These are phyloP conservation scores for Pseudocercospora crystallina DNA, from an alignment of 2,329 filamentous ascomycete genomes.

Conservation along the genomic window DNA sequence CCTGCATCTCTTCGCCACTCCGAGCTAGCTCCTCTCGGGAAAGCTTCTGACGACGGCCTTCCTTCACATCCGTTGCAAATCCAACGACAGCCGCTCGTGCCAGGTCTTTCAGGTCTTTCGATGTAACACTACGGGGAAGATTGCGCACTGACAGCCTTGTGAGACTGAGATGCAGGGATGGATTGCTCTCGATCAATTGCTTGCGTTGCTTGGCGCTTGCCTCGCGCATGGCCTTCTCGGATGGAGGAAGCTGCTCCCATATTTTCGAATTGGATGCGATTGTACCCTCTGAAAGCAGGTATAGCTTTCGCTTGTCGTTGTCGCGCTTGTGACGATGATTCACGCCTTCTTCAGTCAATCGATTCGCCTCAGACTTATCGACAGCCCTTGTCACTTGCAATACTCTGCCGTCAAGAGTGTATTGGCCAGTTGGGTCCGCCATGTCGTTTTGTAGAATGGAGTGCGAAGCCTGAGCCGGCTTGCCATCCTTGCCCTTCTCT, in stretches of 20 bases:
- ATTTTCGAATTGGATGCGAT: constrained; percentile 75
- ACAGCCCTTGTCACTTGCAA: constrained; percentile 84
- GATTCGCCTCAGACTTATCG: constrained; percentile 74
- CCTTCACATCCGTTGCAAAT: constrained; percentile 87
- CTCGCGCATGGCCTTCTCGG: constrained; percentile 85
- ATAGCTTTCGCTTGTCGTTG: constrained; percentile 87
- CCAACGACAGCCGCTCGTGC: constrained; percentile 91
- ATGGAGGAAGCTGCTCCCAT: constrained; percentile 71
- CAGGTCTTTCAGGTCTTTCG: constrained; percentile 86
- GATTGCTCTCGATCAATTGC: constrained; percentile 86
- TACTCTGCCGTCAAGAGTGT: constrained; percentile 87
- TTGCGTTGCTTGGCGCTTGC: constrained; percentile 84
- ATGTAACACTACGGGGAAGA: constrained; percentile 76
- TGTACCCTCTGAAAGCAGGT: constrained; percentile 81
- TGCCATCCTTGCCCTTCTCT: constrained; percentile 25
- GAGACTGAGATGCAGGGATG: constrained; percentile 81
- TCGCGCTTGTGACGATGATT: constrained; percentile 65
- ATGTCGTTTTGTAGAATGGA: constrained; percentile 87
- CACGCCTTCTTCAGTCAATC: constrained; percentile 68
- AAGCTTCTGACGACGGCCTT: constrained; percentile 70
- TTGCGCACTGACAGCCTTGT: constrained; percentile 91
- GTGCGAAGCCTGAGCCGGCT: constrained; percentile 55
- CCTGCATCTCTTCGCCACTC: constrained; percentile 75
- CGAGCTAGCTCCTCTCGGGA: constrained; percentile 86
- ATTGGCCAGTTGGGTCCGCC: constrained; percentile 76